phyloP scores from a whole-genome alignment of 179 eudicot genomes.

The Camellia oleifera region DNA sequence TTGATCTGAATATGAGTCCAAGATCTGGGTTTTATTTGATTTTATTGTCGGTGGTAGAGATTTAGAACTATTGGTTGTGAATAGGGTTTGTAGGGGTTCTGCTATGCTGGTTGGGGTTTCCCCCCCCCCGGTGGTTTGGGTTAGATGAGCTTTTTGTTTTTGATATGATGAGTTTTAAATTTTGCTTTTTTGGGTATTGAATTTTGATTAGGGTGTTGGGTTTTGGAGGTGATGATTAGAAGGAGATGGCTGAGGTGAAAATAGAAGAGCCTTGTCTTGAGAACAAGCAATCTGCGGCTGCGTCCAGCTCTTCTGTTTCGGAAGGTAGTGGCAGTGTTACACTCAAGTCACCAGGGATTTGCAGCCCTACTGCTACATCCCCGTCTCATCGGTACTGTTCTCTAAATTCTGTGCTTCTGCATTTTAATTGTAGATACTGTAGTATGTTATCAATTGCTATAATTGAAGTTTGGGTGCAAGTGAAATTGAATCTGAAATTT shows the following conservation, averaged over 20 bases:
- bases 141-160: conserved; percentile 10
- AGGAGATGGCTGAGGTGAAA: conserved; percentile 57
- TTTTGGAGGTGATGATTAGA: conserved; percentile 22
- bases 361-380: conserved; percentile 61
- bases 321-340: conserved; percentile 65
- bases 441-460: background rate
- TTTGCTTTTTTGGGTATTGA: conserved; percentile 3
- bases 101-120: background rate
- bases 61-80: conserved; percentile 4
- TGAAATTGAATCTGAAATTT: background rate
- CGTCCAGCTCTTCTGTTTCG: conserved; percentile 68
- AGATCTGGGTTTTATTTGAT: conserved; percentile 21
- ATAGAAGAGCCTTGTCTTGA: conserved; percentile 59
- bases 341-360: conserved; percentile 58
- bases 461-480: background rate
- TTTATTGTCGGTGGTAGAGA: conserved; percentile 3
- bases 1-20: conserved; percentile 27
- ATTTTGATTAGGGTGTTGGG: conserved; percentile 26
- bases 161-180: background rate
- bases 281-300: conserved; percentile 74
- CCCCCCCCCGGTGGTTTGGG: background rate
- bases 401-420: background rate
- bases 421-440: background rate
- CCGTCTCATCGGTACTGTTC: conserved; percentile 64
- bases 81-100: conserved; percentile 11